Conservation (phyloP, 2,329 filamentous ascomycete species). For the Pyrenophora graminea region DNA sequence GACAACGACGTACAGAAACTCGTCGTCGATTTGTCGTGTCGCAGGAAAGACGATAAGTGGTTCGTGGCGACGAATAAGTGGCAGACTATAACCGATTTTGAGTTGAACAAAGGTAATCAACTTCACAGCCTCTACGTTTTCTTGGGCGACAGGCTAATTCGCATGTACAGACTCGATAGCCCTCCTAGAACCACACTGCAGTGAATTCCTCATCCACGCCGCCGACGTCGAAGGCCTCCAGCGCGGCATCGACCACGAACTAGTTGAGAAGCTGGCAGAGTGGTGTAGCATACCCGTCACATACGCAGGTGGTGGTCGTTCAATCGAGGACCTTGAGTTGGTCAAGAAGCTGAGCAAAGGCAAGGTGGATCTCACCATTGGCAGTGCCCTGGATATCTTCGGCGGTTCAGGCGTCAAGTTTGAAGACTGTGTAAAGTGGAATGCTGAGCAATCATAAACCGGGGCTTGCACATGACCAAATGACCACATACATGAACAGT, state of each 20-base stretch:
- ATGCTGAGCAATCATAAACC: constrained; percentile 50
- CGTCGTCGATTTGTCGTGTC: constrained; percentile 93
- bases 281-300: constrained; percentile 95
- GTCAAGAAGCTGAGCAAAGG: constrained; percentile 79
- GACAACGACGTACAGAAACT: constrained; percentile 77
- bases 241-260: constrained; percentile 82
- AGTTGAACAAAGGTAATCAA: constrained; percentile 75
- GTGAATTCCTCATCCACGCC: constrained; percentile 95
- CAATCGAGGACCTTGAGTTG: constrained; percentile 77
- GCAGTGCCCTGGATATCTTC: constrained; percentile 94
- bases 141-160: no score
- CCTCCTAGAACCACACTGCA: constrained; percentile 85
- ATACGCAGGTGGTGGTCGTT: constrained; percentile 91
- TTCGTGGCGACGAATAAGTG: constrained; percentile 99
- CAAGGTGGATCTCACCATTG: constrained; percentile 91
- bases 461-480: neutral
- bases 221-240: constrained; percentile 96
- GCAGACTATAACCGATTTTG: constrained; percentile 97
- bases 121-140: neutral
- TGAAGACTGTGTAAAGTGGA: constrained; percentile 89
- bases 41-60: constrained; percentile 76
- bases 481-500: no score
- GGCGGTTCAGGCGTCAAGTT: constrained; percentile 86
- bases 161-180: constrained; percentile 70
- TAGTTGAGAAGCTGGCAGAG: constrained; percentile 74